Conservation (phyloP, 345 rosid species). For the Melaleuca alternifolia region DNA sequence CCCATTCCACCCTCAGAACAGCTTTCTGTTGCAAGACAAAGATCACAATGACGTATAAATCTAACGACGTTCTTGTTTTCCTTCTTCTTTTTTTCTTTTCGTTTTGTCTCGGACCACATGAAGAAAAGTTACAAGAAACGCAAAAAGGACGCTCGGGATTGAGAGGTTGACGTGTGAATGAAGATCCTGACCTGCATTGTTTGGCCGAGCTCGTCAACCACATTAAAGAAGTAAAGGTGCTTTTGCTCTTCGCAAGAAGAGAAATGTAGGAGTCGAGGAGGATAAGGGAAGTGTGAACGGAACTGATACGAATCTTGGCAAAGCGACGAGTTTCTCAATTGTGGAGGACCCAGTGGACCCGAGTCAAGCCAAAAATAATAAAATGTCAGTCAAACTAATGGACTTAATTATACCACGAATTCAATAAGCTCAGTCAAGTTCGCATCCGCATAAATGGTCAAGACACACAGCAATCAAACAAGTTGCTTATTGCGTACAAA, state of each 20-base stretch:
- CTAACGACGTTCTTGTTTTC: neutral
- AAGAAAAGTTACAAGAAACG: neutral
- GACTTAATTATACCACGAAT: neutral
- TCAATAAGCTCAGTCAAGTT: neutral
- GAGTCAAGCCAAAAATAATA: neutral
- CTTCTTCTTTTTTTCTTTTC: too few relatives aligned
- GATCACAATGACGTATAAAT: neutral
- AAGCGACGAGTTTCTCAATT: neutral
- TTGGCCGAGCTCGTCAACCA: neutral
- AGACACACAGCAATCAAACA: neutral
- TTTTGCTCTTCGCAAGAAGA: neutral
- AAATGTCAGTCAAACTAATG: neutral
- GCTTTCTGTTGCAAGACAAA: constrained; percentile 32
- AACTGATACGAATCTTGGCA: neutral
- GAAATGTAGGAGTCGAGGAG: neutral
- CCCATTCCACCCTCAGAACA: constrained; percentile 31
- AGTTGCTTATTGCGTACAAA: neutral
- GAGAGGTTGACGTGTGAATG: neutral
- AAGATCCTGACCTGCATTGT: neutral
- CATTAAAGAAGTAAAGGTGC: neutral
- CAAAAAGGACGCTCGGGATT: neutral
- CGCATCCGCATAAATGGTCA: neutral
- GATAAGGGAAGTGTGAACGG: neutral
- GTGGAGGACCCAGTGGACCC: neutral
- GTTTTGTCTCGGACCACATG: neutral